Conservation (phyloP, 2,329 filamentous ascomycete species). For the Ascocoryne sarcoides region DNA sequence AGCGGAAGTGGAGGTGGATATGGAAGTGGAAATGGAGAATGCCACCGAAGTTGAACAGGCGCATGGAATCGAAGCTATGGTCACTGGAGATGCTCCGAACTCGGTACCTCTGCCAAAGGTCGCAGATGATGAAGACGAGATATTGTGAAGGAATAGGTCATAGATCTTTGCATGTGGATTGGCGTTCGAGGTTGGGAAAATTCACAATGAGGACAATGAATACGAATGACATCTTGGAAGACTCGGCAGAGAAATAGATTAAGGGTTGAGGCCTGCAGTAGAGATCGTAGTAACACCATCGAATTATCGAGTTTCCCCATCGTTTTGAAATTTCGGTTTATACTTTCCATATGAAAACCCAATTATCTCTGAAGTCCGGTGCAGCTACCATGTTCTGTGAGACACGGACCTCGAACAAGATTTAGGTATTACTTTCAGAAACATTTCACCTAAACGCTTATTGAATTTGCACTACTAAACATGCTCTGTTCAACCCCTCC, state of each 20-base stretch:
- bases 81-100: constrained; percentile 5
- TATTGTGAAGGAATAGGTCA: constrained; percentile 14
- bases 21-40: constrained; percentile 11
- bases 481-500: constrained; percentile 3
- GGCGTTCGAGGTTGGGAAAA: constrained; percentile 16
- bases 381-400: no score
- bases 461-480: constrained; percentile 1
- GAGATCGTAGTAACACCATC: constrained; percentile 17
- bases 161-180: constrained; percentile 11
- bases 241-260: no score
- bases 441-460: background rate
- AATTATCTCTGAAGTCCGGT: no score
- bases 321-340: background rate
- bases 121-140: constrained; percentile 21
- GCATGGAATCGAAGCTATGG: constrained; percentile 3
- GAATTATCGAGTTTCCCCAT: background rate
- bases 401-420: no score
- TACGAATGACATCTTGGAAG: no score
- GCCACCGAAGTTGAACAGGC: constrained; percentile 10
- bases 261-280: no score
- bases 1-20: constrained; percentile 9
- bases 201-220: no score
- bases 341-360: background rate
- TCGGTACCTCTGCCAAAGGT: constrained; percentile 7
- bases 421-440: background rate